Evolutionary conservation across 176 grass and related monocot species (phyloP), one percentile per base, ranked within the genome.

Genomic region (Puya raimondii): DNA sequence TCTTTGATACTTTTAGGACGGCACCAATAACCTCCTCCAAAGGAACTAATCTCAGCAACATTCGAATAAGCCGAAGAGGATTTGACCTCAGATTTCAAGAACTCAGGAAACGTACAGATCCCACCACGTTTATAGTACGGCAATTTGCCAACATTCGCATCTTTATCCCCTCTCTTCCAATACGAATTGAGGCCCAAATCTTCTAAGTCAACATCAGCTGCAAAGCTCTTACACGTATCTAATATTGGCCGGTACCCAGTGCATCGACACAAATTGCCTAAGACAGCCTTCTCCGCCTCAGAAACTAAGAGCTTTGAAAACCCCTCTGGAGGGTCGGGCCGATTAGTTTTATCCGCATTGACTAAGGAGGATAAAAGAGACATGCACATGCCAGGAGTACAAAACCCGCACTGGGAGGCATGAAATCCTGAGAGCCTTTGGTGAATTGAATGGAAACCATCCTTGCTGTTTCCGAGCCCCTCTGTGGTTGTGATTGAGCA

Each of bases 201-300:
- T 72, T 96, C 88, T 72, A 96, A 80, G 65, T 96, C 92, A 64
- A 91, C 88, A 72, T 96, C 92, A 6, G 83, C 80, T 42, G 88
- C 92, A 66, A 96, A 96, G 79, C 92, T 96, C 88, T 89, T 96
- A 76, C 88, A 91, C 21, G 79, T 85, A 81, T 96, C 92, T 51
- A 82, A 70, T 53, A 96, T 85, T 7, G 92, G 86, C n/a, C 92
- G 78, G 73, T 96, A 96, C 10, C 92, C 92, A 9, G 92, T 96
- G 75, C 92, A 96, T 47, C 92, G 85, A 73, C 92, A 96, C 23
- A 96, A 79, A 81, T 96, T 96, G 0, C 92, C 88, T 4, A 74
- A 73, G 16, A 96, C 85, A 47, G 88, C 86, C 18, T 76, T 76
- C 83, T 91, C 83, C 29, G 79, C 88, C 81, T 91, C 79, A 16